A percentile compares a stretch with the other conserved stretches of the same genome.
phyloP scores from a whole-genome alignment of 1,284 basidiomycete genomes.

The Apiotrichum akiyoshidainum region DNA sequence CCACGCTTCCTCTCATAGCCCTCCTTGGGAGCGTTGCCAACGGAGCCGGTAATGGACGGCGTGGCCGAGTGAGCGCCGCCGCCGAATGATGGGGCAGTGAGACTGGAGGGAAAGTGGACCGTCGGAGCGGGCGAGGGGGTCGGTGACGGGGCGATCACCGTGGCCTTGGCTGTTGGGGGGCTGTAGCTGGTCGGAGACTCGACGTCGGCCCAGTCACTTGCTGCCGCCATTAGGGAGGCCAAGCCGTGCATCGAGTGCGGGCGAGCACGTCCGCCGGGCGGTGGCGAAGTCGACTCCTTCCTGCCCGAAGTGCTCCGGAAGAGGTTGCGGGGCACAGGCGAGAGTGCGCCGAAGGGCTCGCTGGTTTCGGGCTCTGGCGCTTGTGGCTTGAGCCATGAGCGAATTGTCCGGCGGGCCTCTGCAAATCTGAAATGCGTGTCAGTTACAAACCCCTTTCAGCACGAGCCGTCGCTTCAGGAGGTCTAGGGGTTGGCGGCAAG shows the following conservation, averaged over 20 bases:
- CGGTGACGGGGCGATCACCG: slow-evolving; percentile 7
- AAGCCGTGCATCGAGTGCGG: slow-evolving; percentile 31
- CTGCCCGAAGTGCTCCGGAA: slow-evolving; percentile 33
- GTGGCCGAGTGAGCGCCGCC: not conserved
- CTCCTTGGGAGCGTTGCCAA: not conserved
- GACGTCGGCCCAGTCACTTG: slow-evolving; percentile 13
- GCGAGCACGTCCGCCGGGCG: slow-evolving; percentile 10
- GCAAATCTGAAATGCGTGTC: slow-evolving; percentile 23
- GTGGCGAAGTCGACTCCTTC: not conserved
- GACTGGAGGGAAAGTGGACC: slow-evolving; percentile 18
- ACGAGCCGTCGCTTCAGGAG: slow-evolving; percentile 1
- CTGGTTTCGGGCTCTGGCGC: slow-evolving; percentile 19
- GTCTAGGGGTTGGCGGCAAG: not conserved
- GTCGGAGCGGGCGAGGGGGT: slow-evolving; percentile 11
- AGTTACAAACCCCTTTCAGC: not conserved
- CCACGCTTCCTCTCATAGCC: not conserved
- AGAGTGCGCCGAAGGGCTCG: not conserved
- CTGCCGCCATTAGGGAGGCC: slow-evolving; percentile 21
- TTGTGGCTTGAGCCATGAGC: slow-evolving; percentile 36
- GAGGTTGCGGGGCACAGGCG: slow-evolving; percentile 18
- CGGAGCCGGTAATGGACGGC: not conserved
- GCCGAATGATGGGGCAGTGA: not conserved
- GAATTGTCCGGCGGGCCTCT: slow-evolving; percentile 36
- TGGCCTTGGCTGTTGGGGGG: slow-evolving; percentile 6
- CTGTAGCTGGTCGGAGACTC: slow-evolving; percentile 9